Base-by-base conservation (phyloP, 768 basidiomycete genomes). In the Serendipita sp. region DNA sequence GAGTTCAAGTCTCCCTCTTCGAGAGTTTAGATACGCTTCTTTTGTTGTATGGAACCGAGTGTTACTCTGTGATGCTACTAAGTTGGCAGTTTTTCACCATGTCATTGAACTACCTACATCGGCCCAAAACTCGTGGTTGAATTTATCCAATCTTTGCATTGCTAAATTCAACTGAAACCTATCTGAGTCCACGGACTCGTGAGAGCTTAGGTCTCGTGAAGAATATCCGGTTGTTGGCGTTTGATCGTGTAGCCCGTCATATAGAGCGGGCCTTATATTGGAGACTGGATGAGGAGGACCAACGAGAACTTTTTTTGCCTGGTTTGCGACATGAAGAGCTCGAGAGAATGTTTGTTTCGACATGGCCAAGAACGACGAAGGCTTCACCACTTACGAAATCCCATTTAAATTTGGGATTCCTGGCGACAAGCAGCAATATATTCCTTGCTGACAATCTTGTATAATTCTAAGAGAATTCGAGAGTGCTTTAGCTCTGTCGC, bases 281-380 rank as follows among this genome's bases (percentile, higher is more conserved):
- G 89, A 90, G 58, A 88, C 69, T 7, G 87, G 84, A 69, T 92
- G 81, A 31, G 86, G 84, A 22, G 87, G 86, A 1, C 85, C 89
- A 41, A 90, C 73, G 20, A 79, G 74, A 5, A 31, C 11, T 26
- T 48, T 48, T n/a, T 28, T 48, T 48, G 45, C 5, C 73, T 75
- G 69, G 74, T 74, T 67, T 69, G 70, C 2, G 69, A 69, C 41
- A 64, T 64, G 62, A 70, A 71, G 11, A 3, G 17, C 17, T 24
- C 53, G 53, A 58, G 17, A 24, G 31, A 33, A 22, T 34, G 4
- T 34, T 58, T n/a, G 30, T n/a, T 58, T 58, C 30, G 53, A 58
- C 53, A 58, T 58, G 53, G 53, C 30, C 24, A 31, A 58, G 53
- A 9, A 11, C 48, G 28, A 50, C 45, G 38, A 38, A 38, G 38